phyloP scores from a whole-genome alignment of 1,284 basidiomycete genomes.

The Malassezia cuniculi region DNA sequence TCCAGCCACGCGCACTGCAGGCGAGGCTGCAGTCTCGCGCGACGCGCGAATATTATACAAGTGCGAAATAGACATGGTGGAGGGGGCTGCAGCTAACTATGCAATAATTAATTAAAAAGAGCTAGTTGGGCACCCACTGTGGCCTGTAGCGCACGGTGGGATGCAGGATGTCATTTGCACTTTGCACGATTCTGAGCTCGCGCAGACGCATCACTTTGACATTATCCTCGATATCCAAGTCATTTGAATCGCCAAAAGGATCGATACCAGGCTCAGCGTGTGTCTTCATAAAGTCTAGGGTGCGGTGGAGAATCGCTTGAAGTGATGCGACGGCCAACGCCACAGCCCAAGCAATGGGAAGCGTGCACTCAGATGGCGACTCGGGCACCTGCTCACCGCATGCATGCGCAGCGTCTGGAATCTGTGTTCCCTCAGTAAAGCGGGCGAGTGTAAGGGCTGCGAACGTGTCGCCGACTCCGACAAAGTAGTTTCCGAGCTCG shows the following conservation, averaged over 20 bases:
- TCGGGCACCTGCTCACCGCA: neutral
- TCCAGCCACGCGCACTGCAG: conserved; percentile 7
- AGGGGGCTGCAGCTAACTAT: neutral
- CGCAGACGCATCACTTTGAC: conserved; percentile 34
- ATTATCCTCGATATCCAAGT: conserved; percentile 18
- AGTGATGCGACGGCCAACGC: conserved; percentile 62
- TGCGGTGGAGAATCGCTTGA: conserved; percentile 58
- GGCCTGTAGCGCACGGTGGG: conserved; percentile 29
- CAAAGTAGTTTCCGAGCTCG: conserved; percentile 78
- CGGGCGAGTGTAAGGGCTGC: conserved; percentile 80
- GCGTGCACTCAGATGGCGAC: conserved; percentile 29
- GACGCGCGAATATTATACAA: conserved; percentile 28
- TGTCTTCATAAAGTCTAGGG: conserved; percentile 1
- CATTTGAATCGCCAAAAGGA: conserved; percentile 4
- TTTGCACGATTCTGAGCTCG: conserved; percentile 38
- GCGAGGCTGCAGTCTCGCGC: conserved; percentile 18
- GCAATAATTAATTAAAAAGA: neutral
- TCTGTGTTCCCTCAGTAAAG: conserved; percentile 47
- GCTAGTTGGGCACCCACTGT: conserved; percentile 14
- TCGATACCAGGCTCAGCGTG: conserved; percentile 2
- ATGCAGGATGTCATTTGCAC: conserved; percentile 27
- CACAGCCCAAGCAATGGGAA: conserved; percentile 50
- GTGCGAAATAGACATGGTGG: conserved; percentile 20
- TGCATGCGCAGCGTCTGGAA: conserved; percentile 5
- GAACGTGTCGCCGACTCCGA: conserved; percentile 92